Base-by-base conservation (phyloP, 345 rosid species). In the Lumnitzera racemosa region DNA sequence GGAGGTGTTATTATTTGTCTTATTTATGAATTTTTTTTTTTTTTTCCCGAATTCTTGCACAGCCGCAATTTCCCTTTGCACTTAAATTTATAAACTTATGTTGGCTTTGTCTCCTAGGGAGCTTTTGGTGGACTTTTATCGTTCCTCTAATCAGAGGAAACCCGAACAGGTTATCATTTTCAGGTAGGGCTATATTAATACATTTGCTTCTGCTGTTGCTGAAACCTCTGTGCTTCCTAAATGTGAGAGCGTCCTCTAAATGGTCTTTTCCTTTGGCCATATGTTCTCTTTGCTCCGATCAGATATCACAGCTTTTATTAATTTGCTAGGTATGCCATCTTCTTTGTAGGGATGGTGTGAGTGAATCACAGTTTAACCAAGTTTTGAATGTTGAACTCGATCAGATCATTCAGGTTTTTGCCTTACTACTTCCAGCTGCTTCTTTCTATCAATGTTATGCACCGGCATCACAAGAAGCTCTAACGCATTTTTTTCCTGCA, bases 361-460 rank as follows among this genome's bases (percentile, higher is more conserved):
- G 97, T 20, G 98, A 87, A 67, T 89, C 98, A 0, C 95, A 92
- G 49, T 92, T 92, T 72, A 87, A 75, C 54, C 97, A 87, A 72
- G 96, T 92, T 59, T 68, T 89, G 57, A 92, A 92, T 36, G 61
- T 85, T 55, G 98, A 92, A 59, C 66, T 92, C 55, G 85, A 87
- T 73, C 97, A 92, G 67, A 82, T 89, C 6, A 87, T 78, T 53
- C 85, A 89, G 96, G 96, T 89, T 11, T 36, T 36, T 36, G 65
- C 43, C 67, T 61, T 15, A 56, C 36, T 23, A 62, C 67, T 5
- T 73, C 70, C 67, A 53, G 27, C 15, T 24, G 53, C 53, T 64
- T 36, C 6, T 27, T 17, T 31, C 43, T 64, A 2, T 47, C 49
- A 56, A 23, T 15, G 24, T 24, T 51, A 51, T 24, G 48, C 59